Base-by-base conservation (phyloP, 2,329 filamentous ascomycete species). In the Colletotrichum sp. region DNA sequence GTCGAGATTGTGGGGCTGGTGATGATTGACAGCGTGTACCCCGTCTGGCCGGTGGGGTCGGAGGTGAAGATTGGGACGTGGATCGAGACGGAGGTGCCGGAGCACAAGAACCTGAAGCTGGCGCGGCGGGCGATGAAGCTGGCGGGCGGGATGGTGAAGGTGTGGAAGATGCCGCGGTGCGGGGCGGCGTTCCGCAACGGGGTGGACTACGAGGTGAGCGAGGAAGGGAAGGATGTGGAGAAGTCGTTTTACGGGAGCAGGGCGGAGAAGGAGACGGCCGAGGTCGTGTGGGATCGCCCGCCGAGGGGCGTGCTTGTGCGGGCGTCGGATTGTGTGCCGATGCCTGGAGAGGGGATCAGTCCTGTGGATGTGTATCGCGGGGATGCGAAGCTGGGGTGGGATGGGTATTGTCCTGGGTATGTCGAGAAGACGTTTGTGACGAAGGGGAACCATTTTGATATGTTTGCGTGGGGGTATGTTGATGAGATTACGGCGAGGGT, bases 21-120 rank as follows among this genome's bases (percentile, higher is more conserved):
- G 73, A 86, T 90, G 83, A 82, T 91, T 21, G 90, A 92, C 79
- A 89, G 85, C 62, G 81, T 89, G 14, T 90, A 81, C 64, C 84
- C 86, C 7, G 78, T 78, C 67, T 34, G 75, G 48, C 64, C 48
- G 3, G 59, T 64, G 10, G 81, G 78, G 18, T 38, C 79, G 9
- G 71, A 71, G 5, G 28, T 68, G 10, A 77, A 75, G 67, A 74
- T 77, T 34, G 65, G 62, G 52, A 38, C 43, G 38, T 66, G 67
- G 32, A 10, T 78, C 68, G 7, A 74, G 52, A 59, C 81, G 4
- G 79, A 80, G n/a, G 78, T 82, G 32, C 83, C 81, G 52, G 81
- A 82, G 77, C 76, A 78, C 8, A 83, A 80, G 79, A 86, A 84
- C 73, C 80, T 84, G 76, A 78, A 82, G 26, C 79, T 83, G 5